Percentiles rank a stretch among this genome's conserved stretches.
Evolutionary conservation across 2,329 filamentous ascomycete species (phyloP).

Genomic region (Nemania diffusa): DNA sequence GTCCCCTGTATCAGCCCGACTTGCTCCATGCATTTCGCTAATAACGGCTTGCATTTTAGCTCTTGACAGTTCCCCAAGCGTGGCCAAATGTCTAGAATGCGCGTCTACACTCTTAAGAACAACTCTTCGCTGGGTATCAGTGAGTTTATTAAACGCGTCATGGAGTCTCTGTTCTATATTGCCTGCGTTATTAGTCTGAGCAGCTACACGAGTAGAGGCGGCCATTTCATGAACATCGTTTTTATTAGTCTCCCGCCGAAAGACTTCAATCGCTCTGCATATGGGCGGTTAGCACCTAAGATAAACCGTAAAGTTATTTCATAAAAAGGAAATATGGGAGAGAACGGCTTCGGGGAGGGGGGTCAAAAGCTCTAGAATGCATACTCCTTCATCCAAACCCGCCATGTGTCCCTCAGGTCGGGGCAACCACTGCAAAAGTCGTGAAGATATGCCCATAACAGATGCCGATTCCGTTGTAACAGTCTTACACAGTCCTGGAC

Average conservation of each 20-base stretch:
- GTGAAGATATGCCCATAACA: conserved; percentile 77
- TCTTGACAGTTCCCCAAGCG: conserved; percentile 64
- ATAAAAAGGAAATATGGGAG: neutral
- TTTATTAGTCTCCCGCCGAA: conserved; percentile 52
- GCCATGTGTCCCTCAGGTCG: conserved; percentile 70
- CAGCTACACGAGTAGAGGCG: neutral
- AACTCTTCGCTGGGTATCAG: conserved; percentile 55
- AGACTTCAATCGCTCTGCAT: conserved; percentile 61
- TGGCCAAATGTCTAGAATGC: conserved; percentile 69
- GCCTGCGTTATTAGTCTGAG: conserved; percentile 16
- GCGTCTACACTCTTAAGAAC: conserved; percentile 66
- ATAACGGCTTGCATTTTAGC: conserved; percentile 68
- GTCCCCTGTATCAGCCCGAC: conserved; percentile 32
- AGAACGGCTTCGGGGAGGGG: neutral
- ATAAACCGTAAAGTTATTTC: neutral
- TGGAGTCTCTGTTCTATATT: conserved; percentile 55
- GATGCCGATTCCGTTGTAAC: conserved; percentile 70
- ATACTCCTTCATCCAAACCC: conserved; percentile 66
- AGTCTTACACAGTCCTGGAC: conserved; percentile 79
- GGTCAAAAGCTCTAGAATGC: conserved; percentile 3
- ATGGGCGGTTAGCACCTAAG: conserved; percentile 12
- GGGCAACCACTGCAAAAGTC: conserved; percentile 75
- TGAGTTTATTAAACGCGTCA: conserved; percentile 58
- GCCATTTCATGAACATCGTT: neutral
- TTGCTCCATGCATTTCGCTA: conserved; percentile 45